A percentile compares a stretch with the other conserved stretches of the same genome.
Evolutionary conservation across 73 alveolate genomes (phyloP).

Genomic region (Symbiodinium pilosum): DNA sequence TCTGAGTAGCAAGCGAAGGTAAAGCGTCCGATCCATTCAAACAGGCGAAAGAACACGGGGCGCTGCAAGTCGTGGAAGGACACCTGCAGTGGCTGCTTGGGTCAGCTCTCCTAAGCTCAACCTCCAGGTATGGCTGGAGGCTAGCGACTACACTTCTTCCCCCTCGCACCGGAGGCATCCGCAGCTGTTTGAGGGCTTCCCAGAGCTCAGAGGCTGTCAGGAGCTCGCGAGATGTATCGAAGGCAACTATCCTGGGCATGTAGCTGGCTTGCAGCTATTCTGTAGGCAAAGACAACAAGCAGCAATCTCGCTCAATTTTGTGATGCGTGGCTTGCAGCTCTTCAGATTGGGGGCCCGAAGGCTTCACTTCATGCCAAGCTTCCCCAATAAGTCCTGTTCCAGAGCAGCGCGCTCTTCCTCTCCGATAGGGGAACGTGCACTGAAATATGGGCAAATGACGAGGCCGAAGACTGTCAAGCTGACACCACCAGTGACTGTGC

Average conservation of each 20-base stretch:
- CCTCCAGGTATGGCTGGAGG: no score
- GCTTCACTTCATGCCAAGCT: neutral
- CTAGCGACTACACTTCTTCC: no score
- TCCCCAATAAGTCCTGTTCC: neutral
- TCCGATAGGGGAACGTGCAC: neutral
- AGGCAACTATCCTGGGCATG: conserved; percentile 10
- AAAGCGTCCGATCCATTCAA: conserved; percentile 59
- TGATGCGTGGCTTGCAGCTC: no score
- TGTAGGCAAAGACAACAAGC: no score
- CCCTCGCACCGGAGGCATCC: conserved; percentile 31
- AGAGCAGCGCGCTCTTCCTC: neutral
- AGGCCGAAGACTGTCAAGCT: conserved; percentile 62
- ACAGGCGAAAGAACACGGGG: conserved; percentile 40
- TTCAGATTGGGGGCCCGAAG: no score
- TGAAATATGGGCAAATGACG: conserved; percentile 41
- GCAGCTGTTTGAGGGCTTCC: conserved; percentile 32
- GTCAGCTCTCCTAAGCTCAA: no score
- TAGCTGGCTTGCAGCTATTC: no score
- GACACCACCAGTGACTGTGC: conserved; percentile 41
- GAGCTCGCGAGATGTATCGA: conserved; percentile 19
- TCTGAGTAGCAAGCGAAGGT: conserved; percentile 88
- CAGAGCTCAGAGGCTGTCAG: conserved; percentile 27
- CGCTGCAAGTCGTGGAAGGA: conserved; percentile 76
- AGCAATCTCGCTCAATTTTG: no score
- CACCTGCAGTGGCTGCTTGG: neutral